phyloP scores from a whole-genome alignment of 2,329 filamentous ascomycete species.

The Penicillium aurantiogriseum region DNA sequence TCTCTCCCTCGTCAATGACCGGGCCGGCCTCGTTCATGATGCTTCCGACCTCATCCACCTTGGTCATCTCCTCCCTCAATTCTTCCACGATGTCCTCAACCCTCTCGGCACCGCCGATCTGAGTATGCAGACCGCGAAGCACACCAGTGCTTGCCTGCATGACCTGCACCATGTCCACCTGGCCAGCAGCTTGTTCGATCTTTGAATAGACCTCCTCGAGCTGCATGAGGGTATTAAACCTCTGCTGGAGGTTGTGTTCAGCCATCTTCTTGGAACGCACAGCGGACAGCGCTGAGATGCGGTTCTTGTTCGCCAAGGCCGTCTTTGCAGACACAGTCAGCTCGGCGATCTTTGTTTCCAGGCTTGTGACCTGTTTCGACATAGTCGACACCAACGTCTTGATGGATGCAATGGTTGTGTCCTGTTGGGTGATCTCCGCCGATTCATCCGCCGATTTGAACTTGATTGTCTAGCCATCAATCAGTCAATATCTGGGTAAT shows the following conservation, averaged over 20 bases:
- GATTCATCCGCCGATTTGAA: slow-evolving; percentile 59
- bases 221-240: slow-evolving; percentile 72
- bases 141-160: slow-evolving; percentile 77
- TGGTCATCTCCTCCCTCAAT: slow-evolving; percentile 74
- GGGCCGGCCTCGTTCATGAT: slow-evolving; percentile 66
- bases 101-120: slow-evolving; percentile 72
- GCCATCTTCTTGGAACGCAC: slow-evolving; percentile 80
- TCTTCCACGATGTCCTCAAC: slow-evolving; percentile 75
- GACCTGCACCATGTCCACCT: slow-evolving; percentile 76
- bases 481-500: slow-evolving; percentile 19
- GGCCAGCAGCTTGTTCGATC: slow-evolving; percentile 81
- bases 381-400: slow-evolving; percentile 70
- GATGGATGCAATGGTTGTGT: slow-evolving; percentile 77
- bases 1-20: slow-evolving; percentile 72
- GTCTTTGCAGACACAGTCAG: slow-evolving; percentile 61
- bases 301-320: slow-evolving; percentile 71
- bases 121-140: slow-evolving; percentile 69
- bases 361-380: slow-evolving; percentile 62
- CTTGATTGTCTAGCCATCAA: slow-evolving; percentile 62
- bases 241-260: slow-evolving; percentile 69
- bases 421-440: slow-evolving; percentile 67
- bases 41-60: slow-evolving; percentile 76
- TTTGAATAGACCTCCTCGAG: slow-evolving; percentile 79
- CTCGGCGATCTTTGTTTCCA: slow-evolving; percentile 55
- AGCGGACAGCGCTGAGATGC: slow-evolving; percentile 70